Evolutionary conservation across 2,329 filamentous ascomycete genomes (phyloP).

Genomic region (Diplocarpon rosae): DNA sequence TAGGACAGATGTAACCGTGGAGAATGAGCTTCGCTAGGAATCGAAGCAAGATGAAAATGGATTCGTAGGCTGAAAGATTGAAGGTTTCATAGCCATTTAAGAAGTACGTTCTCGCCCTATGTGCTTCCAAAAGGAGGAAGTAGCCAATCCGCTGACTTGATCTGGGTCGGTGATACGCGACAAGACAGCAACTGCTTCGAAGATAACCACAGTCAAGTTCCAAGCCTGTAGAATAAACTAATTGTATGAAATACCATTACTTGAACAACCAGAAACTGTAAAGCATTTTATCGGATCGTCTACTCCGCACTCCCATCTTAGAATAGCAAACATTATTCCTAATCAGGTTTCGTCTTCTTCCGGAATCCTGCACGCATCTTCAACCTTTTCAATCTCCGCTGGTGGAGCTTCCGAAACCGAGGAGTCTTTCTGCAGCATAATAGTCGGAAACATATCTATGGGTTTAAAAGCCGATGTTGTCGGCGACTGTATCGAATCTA

Average conservation of each 20-base stretch:
- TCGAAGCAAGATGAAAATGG: no score
- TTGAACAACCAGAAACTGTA: background rate
- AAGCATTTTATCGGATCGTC: background rate
- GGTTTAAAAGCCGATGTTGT: conserved; percentile 25
- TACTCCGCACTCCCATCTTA: background rate
- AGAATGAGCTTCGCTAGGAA: no score
- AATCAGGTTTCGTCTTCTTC: conserved; percentile 22
- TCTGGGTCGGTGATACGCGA: no score
- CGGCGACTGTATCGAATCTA: conserved; percentile 20
- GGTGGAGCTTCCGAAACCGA: conserved; percentile 13
- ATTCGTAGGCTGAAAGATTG: no score
- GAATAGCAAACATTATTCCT: background rate
- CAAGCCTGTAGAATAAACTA: no score
- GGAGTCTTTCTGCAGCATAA: conserved; percentile 19
- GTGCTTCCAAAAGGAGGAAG: no score
- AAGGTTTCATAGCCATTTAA: no score
- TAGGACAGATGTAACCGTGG: no score
- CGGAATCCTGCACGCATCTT: conserved; percentile 21
- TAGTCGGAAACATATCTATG: conserved; percentile 11
- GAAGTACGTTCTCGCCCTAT: no score
- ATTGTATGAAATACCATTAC: background rate
- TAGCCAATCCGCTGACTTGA: no score
- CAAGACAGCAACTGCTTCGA: no score
- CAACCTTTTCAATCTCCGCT: conserved; percentile 24
- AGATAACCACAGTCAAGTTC: no score